Percentiles rank a stretch among this genome's conserved stretches.
phyloP scores from a whole-genome alignment of 306 rosid genomes.

The Pachyrhizus erosus region DNA sequence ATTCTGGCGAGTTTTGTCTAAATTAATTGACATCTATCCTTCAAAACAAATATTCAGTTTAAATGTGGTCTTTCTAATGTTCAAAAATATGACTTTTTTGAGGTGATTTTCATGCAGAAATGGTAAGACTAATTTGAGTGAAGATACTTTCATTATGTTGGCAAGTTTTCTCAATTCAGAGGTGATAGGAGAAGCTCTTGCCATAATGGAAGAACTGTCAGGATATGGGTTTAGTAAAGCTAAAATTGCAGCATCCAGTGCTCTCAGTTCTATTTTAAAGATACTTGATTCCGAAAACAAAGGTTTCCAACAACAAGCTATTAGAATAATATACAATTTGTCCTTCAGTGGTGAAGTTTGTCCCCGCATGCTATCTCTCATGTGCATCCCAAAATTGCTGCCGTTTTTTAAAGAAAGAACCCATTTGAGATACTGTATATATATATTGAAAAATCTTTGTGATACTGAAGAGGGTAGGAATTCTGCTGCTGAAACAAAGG shows the following conservation, averaged over 20 bases:
- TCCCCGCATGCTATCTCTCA: slow-evolving; percentile 54
- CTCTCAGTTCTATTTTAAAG: slow-evolving; percentile 55
- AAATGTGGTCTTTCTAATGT: slow-evolving; percentile 7
- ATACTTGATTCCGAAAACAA: slow-evolving; percentile 57
- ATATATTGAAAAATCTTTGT: slow-evolving; percentile 70
- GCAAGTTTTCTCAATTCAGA: slow-evolving; percentile 69
- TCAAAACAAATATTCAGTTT: slow-evolving; percentile 9
- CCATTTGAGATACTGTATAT: slow-evolving; percentile 58
- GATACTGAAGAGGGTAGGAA: slow-evolving; percentile 58
- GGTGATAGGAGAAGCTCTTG: slow-evolving; percentile 68
- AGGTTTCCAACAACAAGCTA: slow-evolving; percentile 59
- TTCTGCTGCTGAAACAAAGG: slow-evolving; percentile 71
- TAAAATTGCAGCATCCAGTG: slow-evolving; percentile 62
- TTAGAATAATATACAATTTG: slow-evolving; percentile 60
- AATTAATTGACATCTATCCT: slow-evolving; percentile 26
- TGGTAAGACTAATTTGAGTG: slow-evolving; percentile 44
- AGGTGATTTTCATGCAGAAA: slow-evolving; percentile 57
- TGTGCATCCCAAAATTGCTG: slow-evolving; percentile 70
- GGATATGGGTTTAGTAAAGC: slow-evolving; percentile 43
- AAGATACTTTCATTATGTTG: slow-evolving; percentile 57
- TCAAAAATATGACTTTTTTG: not conserved
- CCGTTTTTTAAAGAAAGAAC: slow-evolving; percentile 55
- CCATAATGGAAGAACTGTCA: slow-evolving; percentile 73
- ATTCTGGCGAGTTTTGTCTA: too few relatives aligned
- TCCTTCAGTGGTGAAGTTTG: slow-evolving; percentile 60